Evolutionary conservation across 2,329 filamentous ascomycete species (phyloP).

Genomic region (Ascochyta fabae): DNA sequence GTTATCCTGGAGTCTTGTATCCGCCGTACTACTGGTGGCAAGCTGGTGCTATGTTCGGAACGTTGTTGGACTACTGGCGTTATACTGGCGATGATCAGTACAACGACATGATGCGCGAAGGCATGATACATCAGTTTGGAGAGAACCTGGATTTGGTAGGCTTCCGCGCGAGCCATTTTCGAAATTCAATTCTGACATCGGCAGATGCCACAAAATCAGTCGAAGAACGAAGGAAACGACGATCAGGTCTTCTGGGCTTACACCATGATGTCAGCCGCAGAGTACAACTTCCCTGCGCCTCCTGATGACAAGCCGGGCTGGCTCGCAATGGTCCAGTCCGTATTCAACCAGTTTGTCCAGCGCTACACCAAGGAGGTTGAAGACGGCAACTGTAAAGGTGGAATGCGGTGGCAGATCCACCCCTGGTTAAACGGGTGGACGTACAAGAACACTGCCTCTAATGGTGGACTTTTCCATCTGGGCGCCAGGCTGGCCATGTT

Average conservation of each 20-base stretch:
- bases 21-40: constrained; percentile 71
- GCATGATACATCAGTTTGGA: constrained; percentile 42
- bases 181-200: neutral
- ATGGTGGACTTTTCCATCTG: constrained; percentile 49
- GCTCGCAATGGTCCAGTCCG: constrained; percentile 53
- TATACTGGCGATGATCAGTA: constrained; percentile 77
- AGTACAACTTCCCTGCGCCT: constrained; percentile 55
- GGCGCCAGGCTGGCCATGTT: constrained; percentile 48
- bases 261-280: constrained; percentile 63
- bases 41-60: constrained; percentile 72
- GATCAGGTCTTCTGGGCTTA: constrained; percentile 66
- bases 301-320: constrained; percentile 50
- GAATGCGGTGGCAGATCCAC: constrained; percentile 49
- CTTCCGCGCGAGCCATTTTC: neutral
- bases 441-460: constrained; percentile 50
- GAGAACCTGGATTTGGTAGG: constrained; percentile 37
- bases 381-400: constrained; percentile 40
- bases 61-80: constrained; percentile 83
- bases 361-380: constrained; percentile 40
- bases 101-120: constrained; percentile 69
- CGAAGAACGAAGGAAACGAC: constrained; percentile 59
- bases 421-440: constrained; percentile 44
- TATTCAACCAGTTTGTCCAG: constrained; percentile 47
- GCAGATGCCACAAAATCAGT: constrained; percentile 45
- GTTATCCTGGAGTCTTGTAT: constrained; percentile 53